A percentile compares a stretch with the other conserved stretches of the same genome.
These are phyloP conservation scores for Diaporthe ampelina DNA, from an alignment of 2,329 filamentous ascomycete species.

Conservation along the genomic window DNA sequence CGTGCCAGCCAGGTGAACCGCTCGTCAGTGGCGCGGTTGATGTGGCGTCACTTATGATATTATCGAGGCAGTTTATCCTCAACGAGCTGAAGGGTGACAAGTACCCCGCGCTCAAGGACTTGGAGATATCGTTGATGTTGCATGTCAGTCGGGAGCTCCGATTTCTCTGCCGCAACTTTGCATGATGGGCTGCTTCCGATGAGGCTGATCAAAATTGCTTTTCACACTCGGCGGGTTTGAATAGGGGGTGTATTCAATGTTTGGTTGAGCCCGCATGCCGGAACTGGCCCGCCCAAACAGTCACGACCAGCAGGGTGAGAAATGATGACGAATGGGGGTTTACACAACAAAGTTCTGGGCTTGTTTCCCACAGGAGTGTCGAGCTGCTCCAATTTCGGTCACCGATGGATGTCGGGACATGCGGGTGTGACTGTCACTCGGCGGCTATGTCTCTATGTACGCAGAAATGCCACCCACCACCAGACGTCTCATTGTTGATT, in stretches of 20 bases:
- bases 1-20: neutral
- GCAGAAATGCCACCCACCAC: neutral
- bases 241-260: neutral
- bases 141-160: neutral
- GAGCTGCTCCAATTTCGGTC: neutral
- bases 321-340: neutral
- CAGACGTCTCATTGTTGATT: neutral
- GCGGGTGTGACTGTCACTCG: neutral
- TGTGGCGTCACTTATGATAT: too few species aligned
- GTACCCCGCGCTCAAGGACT: neutral
- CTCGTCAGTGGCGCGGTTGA: neutral
- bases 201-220: neutral
- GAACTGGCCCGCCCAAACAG: too few species aligned
- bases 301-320: neutral
- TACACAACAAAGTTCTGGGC: neutral
- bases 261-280: too few species aligned
- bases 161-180: neutral
- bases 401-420: neutral
- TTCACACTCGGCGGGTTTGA: neutral
- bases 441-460: neutral
- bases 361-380: neutral
- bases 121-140: constrained; percentile 4
- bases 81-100: neutral
- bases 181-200: neutral
- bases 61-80: neutral